Base-by-base conservation (phyloP, 2,329 filamentous ascomycete genomes). In the Colletotrichum liaoningense region DNA sequence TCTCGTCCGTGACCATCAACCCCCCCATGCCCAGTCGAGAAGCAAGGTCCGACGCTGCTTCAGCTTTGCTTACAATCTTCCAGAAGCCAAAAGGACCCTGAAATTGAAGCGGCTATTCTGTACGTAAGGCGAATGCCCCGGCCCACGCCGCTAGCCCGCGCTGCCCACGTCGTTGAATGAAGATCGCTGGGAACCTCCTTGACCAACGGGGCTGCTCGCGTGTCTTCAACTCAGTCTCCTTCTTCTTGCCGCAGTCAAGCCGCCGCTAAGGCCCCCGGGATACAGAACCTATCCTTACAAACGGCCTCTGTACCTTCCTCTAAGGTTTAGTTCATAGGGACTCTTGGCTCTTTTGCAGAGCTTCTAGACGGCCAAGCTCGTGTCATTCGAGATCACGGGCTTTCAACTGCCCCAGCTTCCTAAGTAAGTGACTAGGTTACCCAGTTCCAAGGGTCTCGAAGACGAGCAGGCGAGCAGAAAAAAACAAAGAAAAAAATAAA, bases 101-200 rank as follows among this genome's bases (percentile, higher is more conserved):
- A 65, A 69, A 73, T 73, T 42, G 59, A 69, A 67, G 35, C 46
- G 58, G 26, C 65, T 69, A n/a, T 49, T 49, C 42, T 49, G 42
- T 49, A 73, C 70, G 66, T 69, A 63, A 60, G 63, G 63, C 59
- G 38, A 30, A 30, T 63, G 58, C 30, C 54, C 49, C 35, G 57
- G 46, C 26, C 65, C 22, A 24, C 58, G 16, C 42, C 69, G 69
- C 65, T 72, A 68, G 28, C 38, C 64, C 52, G 22, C 49, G 22
- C 26, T 8, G 28, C 38, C 64, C 52, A 28, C 49, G 22, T 38
- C 12, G 64, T 68, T 60, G 63, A 49, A 68, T 72, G 49, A 63
- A 72, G 57, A 63, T 72, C 69, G 57, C 65, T 72, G 59, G 70
- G 54, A 46, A 63, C 54, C 54, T 69, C 59, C 70, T 59, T 63